Evolutionary conservation across 2,329 filamentous ascomycete species (phyloP).

Genomic region (Helotiales sp.): DNA sequence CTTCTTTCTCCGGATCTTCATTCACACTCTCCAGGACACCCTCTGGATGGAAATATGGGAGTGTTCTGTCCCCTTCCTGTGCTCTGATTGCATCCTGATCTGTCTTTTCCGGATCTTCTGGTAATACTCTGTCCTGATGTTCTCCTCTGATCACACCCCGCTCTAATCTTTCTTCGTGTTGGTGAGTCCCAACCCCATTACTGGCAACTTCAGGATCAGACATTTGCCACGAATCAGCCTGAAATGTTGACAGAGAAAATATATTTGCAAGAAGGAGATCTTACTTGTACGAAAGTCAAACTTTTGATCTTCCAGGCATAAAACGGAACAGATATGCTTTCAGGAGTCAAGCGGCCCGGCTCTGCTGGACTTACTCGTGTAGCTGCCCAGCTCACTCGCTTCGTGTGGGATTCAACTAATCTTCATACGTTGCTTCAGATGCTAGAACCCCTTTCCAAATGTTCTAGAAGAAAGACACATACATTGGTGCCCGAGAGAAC

Average conservation of each 20-base stretch:
- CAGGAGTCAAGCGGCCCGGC: background rate
- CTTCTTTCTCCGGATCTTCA: constrained; percentile 12
- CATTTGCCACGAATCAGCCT: background rate
- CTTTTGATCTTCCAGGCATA: background rate
- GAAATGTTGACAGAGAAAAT: background rate
- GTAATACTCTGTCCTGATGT: background rate
- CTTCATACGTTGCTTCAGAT: background rate
- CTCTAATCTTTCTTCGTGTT: background rate
- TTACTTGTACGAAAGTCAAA: background rate
- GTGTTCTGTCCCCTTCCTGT: background rate
- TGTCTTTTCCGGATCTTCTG: background rate
- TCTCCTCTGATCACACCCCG: background rate
- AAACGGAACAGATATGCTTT: constrained; percentile 8
- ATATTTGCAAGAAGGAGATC: background rate
- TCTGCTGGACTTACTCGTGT: constrained; percentile 15
- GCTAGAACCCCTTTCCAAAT: background rate
- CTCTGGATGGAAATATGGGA: background rate
- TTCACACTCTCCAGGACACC: background rate
- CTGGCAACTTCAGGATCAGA: constrained; percentile 8
- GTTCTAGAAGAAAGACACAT: background rate
- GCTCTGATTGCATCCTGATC: background rate
- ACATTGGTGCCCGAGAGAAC: constrained; percentile 5
- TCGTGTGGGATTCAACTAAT: background rate
- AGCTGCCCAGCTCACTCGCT: background rate
- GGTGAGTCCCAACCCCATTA: background rate